A percentile compares a stretch with the other conserved stretches of the same genome.
These are phyloP conservation scores for Ganoderma lingzhi DNA, from an alignment of 1,284 basidiomycete genomes.

Conservation along the genomic window DNA sequence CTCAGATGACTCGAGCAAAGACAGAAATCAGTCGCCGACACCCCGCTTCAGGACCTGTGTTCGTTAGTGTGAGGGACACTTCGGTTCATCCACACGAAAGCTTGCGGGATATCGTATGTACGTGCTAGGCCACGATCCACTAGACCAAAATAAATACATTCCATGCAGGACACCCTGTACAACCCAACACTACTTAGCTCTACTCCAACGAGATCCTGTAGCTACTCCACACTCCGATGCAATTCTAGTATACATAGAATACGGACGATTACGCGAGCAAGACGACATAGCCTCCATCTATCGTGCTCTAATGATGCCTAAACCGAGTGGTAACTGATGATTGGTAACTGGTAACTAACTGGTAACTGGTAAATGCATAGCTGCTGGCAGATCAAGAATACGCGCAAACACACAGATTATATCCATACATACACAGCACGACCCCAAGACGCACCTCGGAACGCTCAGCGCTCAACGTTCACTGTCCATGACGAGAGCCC, in stretches of 20 bases:
- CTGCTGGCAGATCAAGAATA: neutral
- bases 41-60: no score
- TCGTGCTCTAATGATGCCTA: neutral
- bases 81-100: neutral
- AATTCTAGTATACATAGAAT: constrained; percentile 31
- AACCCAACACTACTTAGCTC: constrained; percentile 4
- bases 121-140: neutral
- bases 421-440: neutral
- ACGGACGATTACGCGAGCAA: constrained; percentile 23
- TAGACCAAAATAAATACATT: neutral
- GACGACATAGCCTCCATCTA: constrained; percentile 13
- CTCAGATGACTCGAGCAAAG: neutral
- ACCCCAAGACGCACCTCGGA: neutral
- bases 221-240: neutral
- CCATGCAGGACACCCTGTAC: neutral
- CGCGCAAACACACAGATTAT: neutral
- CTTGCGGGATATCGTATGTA: neutral
- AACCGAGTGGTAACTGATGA: neutral
- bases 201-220: neutral
- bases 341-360: constrained; percentile 3
- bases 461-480: neutral
- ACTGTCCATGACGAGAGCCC: neutral
- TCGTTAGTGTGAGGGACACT: no score
- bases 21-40: no score
- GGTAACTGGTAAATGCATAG: constrained; percentile 2